Evolutionary conservation across 2,329 filamentous ascomycete species (phyloP).

Genomic region (Venturia asperata): DNA sequence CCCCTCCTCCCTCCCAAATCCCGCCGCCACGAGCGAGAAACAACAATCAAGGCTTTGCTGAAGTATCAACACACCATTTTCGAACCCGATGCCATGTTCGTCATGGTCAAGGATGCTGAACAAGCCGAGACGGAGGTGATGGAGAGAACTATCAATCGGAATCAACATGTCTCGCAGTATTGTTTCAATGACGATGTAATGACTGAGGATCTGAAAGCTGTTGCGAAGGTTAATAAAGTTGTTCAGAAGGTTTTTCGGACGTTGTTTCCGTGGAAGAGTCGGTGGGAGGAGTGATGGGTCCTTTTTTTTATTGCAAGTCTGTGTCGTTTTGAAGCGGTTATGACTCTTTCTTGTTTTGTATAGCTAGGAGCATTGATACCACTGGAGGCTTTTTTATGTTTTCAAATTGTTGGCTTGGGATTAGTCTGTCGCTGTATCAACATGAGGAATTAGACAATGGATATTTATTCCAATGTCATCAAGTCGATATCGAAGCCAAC

Average conservation of each 20-base stretch:
- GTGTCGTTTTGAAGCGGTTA: neutral
- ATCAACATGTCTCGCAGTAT: slow-evolving; percentile 34
- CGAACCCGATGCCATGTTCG: slow-evolving; percentile 37
- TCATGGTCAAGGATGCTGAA: slow-evolving; percentile 41
- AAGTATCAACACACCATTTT: slow-evolving; percentile 39
- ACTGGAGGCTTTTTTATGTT: too few relatives aligned
- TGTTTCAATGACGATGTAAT: slow-evolving; percentile 41
- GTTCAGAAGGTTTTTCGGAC: slow-evolving; percentile 33
- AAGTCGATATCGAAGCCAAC: too few relatives aligned
- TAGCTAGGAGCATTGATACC: too few relatives aligned
- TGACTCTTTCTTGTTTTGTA: neutral
- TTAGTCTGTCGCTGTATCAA: too few relatives aligned
- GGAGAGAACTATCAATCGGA: slow-evolving; percentile 31
- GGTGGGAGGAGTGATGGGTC: slow-evolving; percentile 23
- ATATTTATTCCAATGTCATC: too few relatives aligned
- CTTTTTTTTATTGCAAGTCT: too few relatives aligned
- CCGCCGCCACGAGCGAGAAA: slow-evolving; percentile 30
- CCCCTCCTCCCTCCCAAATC: slow-evolving; percentile 32
- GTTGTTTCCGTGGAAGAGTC: slow-evolving; percentile 26
- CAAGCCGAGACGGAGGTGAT: slow-evolving; percentile 35
- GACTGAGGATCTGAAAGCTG: slow-evolving; percentile 31
- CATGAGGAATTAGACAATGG: too few relatives aligned
- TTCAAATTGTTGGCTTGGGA: too few relatives aligned
- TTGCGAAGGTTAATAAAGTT: slow-evolving; percentile 31
- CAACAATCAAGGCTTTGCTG: slow-evolving; percentile 34